Percentiles rank a stretch among this genome's conserved stretches.
Evolutionary conservation across 1,284 basidiomycete genomes (phyloP).

Genomic region (Anthracocystis walkeri): DNA sequence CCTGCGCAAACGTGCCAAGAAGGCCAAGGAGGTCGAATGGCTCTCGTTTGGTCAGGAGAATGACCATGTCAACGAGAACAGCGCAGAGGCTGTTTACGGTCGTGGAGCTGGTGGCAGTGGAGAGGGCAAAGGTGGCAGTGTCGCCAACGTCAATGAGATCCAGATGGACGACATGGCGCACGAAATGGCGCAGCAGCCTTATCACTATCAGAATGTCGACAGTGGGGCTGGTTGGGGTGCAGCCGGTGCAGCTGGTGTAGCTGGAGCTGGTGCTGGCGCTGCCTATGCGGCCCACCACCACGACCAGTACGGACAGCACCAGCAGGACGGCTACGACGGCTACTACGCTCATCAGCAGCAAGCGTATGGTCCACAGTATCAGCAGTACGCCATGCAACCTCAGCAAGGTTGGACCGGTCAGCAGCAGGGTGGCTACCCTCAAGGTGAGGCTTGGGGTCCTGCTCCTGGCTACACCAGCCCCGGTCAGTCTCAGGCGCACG

Average conservation of each 20-base stretch:
- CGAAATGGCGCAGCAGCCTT: conserved; percentile 46
- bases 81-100: conserved; percentile 52
- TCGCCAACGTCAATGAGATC: conserved; percentile 53
- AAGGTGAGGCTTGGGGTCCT: conserved; percentile 42
- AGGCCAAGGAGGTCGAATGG: conserved; percentile 60
- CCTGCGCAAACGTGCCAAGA: conserved; percentile 45
- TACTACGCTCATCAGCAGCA: conserved; percentile 43
- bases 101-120: conserved; percentile 44
- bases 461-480: conserved; percentile 40
- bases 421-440: conserved; percentile 18
- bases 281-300: conserved; percentile 21
- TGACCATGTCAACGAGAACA: conserved; percentile 54
- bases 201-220: conserved; percentile 47
- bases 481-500: conserved; percentile 32
- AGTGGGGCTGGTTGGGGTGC: conserved; percentile 30
- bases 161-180: conserved; percentile 50
- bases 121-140: conserved; percentile 47
- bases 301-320: conserved; percentile 35
- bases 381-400: conserved; percentile 45
- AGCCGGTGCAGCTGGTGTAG: conserved; percentile 28
- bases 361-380: conserved; percentile 26
- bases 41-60: conserved; percentile 57
- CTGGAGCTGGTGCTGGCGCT: conserved; percentile 3
- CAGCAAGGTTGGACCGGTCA: conserved; percentile 32
- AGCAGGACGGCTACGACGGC: conserved; percentile 38